A percentile compares a stretch with the other conserved stretches of the same genome.
Conservation (phyloP, 2,329 filamentous ascomycete species). For the Hymenoscyphus fructigenus region DNA sequence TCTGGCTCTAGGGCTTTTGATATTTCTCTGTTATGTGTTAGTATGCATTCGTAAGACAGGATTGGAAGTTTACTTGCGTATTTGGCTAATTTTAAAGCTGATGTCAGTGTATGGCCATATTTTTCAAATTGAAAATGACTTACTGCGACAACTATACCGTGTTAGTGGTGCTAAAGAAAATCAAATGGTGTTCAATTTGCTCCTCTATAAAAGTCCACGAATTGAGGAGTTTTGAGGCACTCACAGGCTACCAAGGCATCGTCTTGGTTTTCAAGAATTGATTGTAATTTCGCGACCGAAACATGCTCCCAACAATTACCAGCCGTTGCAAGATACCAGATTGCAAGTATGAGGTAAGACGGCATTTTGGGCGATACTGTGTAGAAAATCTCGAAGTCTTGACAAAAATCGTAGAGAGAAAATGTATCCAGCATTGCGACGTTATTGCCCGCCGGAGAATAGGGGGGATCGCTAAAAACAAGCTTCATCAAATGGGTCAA, state of each 20-base stretch:
- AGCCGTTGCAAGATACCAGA: conserved; percentile 4
- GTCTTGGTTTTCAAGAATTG: conserved; percentile 8
- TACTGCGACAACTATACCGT: conserved; percentile 20
- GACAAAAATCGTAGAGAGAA: background rate
- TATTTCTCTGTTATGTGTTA: conserved; percentile 15
- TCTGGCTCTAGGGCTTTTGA: conserved; percentile 24
- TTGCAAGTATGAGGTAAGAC: background rate
- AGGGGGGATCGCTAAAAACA: background rate
- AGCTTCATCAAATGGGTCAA: background rate
- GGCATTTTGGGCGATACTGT: background rate
- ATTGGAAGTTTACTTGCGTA: conserved; percentile 16
- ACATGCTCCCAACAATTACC: conserved; percentile 22
- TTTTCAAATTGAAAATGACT: background rate
- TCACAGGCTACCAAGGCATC: conserved; percentile 24
- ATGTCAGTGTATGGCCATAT: background rate
- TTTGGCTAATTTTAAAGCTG: conserved; percentile 15
- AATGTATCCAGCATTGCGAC: background rate
- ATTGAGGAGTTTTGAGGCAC: conserved; percentile 1
- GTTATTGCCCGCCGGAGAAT: background rate
- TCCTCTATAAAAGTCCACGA: background rate
- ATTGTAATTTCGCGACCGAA: conserved; percentile 13
- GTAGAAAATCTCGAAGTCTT: background rate
- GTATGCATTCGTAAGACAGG: background rate
- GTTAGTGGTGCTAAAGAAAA: background rate
- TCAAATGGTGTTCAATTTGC: background rate